Percentiles rank a stretch among this genome's conserved stretches.
Conservation (phyloP, 164 flowering plant species). For the Macadamia integrifolia region DNA sequence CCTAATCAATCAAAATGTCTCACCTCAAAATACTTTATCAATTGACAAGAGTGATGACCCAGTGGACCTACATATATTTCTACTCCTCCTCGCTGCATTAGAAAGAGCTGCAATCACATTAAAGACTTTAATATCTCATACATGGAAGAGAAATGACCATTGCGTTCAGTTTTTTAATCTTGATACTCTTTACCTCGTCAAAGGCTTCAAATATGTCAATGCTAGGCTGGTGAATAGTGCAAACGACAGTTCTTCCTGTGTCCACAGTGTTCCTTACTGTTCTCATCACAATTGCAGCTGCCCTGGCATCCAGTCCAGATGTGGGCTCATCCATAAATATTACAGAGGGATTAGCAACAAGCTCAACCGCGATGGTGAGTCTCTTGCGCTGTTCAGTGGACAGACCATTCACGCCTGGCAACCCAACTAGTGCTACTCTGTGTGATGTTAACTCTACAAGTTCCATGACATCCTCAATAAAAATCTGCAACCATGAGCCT, state of each 20-base stretch:
- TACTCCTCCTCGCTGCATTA: constrained; percentile 44
- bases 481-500: constrained; percentile 28
- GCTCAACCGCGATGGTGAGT: constrained; percentile 57
- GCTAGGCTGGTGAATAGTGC: constrained; percentile 58
- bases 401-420: constrained; percentile 44
- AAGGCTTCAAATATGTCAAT: constrained; percentile 51
- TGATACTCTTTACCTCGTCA: constrained; percentile 34
- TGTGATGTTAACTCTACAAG: constrained; percentile 40
- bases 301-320: constrained; percentile 57
- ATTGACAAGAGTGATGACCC: constrained; percentile 31
- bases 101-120: constrained; percentile 25
- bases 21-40: constrained; percentile 43
- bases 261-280: constrained; percentile 50
- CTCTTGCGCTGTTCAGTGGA: constrained; percentile 53
- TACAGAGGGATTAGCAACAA: constrained; percentile 53
- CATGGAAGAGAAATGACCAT: not conserved
- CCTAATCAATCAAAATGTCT: not conserved
- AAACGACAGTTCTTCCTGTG: constrained; percentile 51
- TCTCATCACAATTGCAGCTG: constrained; percentile 59
- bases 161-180: not conserved
- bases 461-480: constrained; percentile 54
- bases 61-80: constrained; percentile 41
- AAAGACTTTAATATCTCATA: not conserved
- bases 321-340: constrained; percentile 65
- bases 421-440: constrained; percentile 38